phyloP scores from a whole-genome alignment of 805 yeast genomes.

The Gaillardinia entomophila region DNA sequence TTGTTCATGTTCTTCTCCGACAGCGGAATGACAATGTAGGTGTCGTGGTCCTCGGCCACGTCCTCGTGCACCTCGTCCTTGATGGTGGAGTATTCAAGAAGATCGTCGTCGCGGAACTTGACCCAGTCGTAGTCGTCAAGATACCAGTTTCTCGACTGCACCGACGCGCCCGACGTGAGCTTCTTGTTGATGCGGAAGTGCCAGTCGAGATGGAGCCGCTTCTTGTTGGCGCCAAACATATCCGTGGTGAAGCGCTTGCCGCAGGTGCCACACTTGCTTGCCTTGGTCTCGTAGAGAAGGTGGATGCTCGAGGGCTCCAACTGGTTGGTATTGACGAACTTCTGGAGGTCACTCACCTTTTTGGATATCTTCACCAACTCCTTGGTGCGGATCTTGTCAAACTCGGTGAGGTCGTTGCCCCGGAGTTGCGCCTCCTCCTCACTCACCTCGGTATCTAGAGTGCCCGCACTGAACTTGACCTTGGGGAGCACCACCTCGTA shows the following conservation, averaged over 20 bases:
- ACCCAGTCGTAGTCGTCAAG: constrained; percentile 69
- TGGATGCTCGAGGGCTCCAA: constrained; percentile 27
- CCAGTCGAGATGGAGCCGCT: constrained; percentile 82
- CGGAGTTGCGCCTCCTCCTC: background rate
- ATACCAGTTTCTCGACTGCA: constrained; percentile 81
- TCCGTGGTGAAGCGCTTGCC: constrained; percentile 76
- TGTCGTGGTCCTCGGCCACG: background rate
- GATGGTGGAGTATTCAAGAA: constrained; percentile 28
- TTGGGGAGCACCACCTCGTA: constrained; percentile 27
- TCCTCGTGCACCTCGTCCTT: background rate
- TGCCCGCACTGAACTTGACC: constrained; percentile 18
- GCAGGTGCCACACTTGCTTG: constrained; percentile 83
- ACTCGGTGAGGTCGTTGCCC: constrained; percentile 21
- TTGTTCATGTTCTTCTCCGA: constrained; percentile 29
- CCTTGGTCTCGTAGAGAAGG: constrained; percentile 51
- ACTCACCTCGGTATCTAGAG: constrained; percentile 2
- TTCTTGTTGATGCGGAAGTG: constrained; percentile 88
- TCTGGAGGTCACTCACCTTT: constrained; percentile 21
- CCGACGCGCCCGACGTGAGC: constrained; percentile 31
- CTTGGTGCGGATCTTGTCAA: constrained; percentile 26
- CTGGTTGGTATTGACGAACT: constrained; percentile 31
- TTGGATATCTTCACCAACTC: constrained; percentile 24
- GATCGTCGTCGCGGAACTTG: constrained; percentile 60
- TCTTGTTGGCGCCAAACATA: constrained; percentile 47
- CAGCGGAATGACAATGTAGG: constrained; percentile 14